Conservation (phyloP, 139 green algal species). For the Chlamydomonas eustigma region DNA sequence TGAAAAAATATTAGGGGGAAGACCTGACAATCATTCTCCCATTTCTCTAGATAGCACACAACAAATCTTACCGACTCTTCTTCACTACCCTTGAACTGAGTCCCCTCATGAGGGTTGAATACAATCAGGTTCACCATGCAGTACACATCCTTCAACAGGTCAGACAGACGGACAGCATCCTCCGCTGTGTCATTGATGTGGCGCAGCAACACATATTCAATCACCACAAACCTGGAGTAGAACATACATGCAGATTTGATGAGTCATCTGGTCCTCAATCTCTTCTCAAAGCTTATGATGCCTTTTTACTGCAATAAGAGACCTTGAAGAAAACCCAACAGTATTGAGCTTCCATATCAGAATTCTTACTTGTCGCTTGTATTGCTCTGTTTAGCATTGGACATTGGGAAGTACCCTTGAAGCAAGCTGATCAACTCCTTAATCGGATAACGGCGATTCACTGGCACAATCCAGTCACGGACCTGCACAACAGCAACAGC, state of each 20-base stretch:
- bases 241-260: no score
- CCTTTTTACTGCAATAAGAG: no score
- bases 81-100: slow-evolving; percentile 40
- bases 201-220: slow-evolving; percentile 89
- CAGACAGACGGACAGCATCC: slow-evolving; percentile 15
- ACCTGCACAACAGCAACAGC: slow-evolving; percentile 29
- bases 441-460: slow-evolving; percentile 71
- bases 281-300: no score
- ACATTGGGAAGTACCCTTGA: slow-evolving; percentile 27
- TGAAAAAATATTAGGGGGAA: no score
- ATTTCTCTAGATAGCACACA: no score
- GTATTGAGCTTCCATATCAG: no score
- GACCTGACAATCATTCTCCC: no score
- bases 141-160: background rate
- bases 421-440: slow-evolving; percentile 23
- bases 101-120: slow-evolving; percentile 72
- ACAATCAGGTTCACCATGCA: slow-evolving; percentile 70
- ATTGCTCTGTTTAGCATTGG: background rate
- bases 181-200: slow-evolving; percentile 75
- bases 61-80: slow-evolving; percentile 26
- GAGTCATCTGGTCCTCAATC: no score
- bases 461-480: slow-evolving; percentile 78
- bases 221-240: slow-evolving; percentile 77
- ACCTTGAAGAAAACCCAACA: no score
- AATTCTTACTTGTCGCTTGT: no score